phyloP scores from a whole-genome alignment of 352 stramenopile genomes.

The Phytopythium litorale region DNA sequence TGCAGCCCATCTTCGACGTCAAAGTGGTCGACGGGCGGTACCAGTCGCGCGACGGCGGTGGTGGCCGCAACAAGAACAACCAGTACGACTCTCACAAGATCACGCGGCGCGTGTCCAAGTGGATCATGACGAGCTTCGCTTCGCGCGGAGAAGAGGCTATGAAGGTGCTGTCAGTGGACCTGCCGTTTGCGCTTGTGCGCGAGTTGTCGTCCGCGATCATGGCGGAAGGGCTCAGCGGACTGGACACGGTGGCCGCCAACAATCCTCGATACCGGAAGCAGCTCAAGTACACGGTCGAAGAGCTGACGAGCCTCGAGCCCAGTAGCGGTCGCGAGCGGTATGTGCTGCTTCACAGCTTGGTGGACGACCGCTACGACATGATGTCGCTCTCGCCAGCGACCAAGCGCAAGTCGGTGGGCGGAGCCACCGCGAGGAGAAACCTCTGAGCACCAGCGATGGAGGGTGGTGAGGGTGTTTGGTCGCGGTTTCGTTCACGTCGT shows the following conservation, averaged over 20 bases:
- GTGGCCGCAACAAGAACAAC: slow-evolving; percentile 60
- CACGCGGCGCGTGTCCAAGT: slow-evolving; percentile 81
- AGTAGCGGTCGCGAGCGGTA: slow-evolving; percentile 67
- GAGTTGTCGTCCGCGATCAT: slow-evolving; percentile 84
- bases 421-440: slow-evolving; percentile 6
- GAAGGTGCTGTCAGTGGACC: slow-evolving; percentile 79
- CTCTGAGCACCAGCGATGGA: not conserved
- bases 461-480: not conserved
- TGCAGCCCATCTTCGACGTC: slow-evolving; percentile 77
- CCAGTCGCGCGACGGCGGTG: slow-evolving; percentile 42
- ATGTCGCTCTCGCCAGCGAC: slow-evolving; percentile 66
- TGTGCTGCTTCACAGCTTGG: slow-evolving; percentile 74
- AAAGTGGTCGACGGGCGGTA: slow-evolving; percentile 71
- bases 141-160: slow-evolving; percentile 71
- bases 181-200: slow-evolving; percentile 73
- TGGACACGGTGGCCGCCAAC: slow-evolving; percentile 54
- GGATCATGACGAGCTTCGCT: slow-evolving; percentile 79
- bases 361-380: slow-evolving; percentile 86
- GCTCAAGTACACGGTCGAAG: slow-evolving; percentile 75
- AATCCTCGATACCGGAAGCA: slow-evolving; percentile 80
- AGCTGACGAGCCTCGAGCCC: slow-evolving; percentile 56
- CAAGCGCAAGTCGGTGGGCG: slow-evolving; percentile 29
- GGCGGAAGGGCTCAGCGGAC: slow-evolving; percentile 46
- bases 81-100: slow-evolving; percentile 74
- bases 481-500: not conserved